Evolutionary conservation across 2,329 filamentous ascomycete species (phyloP), one percentile per base, ranked within the genome.

Genomic region (Fusarium scirpi): DNA sequence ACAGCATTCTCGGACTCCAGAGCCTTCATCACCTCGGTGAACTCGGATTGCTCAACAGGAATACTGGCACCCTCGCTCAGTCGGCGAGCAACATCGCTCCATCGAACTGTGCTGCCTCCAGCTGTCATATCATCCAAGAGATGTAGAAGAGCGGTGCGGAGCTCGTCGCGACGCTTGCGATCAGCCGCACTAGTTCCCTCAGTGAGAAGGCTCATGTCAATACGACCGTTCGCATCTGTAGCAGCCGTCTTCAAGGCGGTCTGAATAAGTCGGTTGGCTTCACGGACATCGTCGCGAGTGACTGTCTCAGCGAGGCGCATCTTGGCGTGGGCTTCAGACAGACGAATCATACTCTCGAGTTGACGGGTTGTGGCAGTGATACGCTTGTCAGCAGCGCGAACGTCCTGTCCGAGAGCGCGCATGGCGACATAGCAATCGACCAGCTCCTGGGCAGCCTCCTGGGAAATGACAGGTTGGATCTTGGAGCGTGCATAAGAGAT

Each of bases 331-430:
- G 94, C 96, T 84, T 99, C 96, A 2, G 94, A 85, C 5, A 99
- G 91, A 67, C 96, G 95, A 78, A 99, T 98, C 97, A 99, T 99
- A 47, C 92, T 96, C 82, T 99, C 97, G 8, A 99, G 87, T 82
- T 99, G 96, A 78, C 96, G 90, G 1, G 97, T 99, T 5, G 96
- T 99, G 43, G 96, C 96, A 0, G 96, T 99, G 82, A 99, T 99
- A 72, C 96, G 93, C 80, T 97, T 95, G 81, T 99, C 97, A 5
- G 93, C 89, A 4, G 94, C 88, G 51, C 95, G 93, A 38, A 95
- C 91, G 74, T 94, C 92, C 73, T 94, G 91, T 48, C 96, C 96
- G 0, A 99, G 90, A 77, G 94, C 93, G 71, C 96, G 94, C 94
- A 99, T 98, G 65, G 92, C 92, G 47, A 98, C 92, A 78, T 99